Evolutionary conservation across 108 stramenopile genomes (phyloP), one percentile per base, ranked within the genome.

Genomic region (Phaeodactylum tricornutum): DNA sequence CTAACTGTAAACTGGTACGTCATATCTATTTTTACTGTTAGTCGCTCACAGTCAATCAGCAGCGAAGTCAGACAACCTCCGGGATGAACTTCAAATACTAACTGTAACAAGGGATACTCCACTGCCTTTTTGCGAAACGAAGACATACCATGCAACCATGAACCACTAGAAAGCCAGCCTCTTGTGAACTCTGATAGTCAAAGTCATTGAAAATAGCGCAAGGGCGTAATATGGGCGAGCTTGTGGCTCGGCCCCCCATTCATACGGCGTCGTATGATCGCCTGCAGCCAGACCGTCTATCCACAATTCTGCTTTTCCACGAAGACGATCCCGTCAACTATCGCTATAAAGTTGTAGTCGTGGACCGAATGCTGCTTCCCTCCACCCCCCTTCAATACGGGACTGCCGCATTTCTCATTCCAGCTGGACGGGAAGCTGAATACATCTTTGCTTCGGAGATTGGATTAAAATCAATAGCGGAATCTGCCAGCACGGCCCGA

Each of bases 391-490:
- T 53, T 19, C 17, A 16, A 7, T 39, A 25, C 24, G 35, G 17
- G 11, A 53, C 51, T 6, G 58, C 41, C 20, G 58, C 51, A 34
- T 28, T 52, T 22, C 17, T 59, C 11, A 53, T 52, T 20, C 50
- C 58, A 14, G 58, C 58, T 3, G 58, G 58, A 22, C 48, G 58
- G 5, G 58, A 59, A 43, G 24, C 50, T 14, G 58, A 59, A 20
- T 59, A 36, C 58, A 22, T 59, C 16, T 59, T 59, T 26, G 14
- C 35, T 7, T 27, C 49, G 12, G 34, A 27, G 15, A 16, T 35
- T 3, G 58, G 58, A 37, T 30, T 59, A 19, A 16, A 19, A n/a
- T 11, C 16, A 17, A 15, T 59, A 8, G 47, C 47, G 15, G 15
- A 50, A 41, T 43, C 40, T 14, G 58, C 58, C 44, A 9, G 40